Conservation (phyloP, 441 rosid species). For the Gossypium aridum region DNA sequence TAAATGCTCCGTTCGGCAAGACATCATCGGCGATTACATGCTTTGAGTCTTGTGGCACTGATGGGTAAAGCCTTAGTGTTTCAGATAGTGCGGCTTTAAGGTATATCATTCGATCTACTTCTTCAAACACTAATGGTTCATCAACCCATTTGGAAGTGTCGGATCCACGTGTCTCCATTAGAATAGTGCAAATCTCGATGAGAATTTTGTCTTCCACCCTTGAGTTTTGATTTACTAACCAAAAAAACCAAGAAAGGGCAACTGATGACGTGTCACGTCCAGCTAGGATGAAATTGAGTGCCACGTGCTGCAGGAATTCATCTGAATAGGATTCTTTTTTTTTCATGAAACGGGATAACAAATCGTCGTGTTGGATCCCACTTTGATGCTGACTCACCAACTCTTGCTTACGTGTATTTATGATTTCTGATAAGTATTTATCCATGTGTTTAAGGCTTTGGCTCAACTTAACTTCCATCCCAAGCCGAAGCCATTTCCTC, state of each 20-base stretch:
- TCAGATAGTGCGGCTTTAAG: constrained; percentile 77
- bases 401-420: constrained; percentile 60
- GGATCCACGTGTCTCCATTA: constrained; percentile 53
- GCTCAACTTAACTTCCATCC: constrained; percentile 54
- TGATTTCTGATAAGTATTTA: constrained; percentile 50
- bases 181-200: constrained; percentile 44
- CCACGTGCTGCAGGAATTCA: constrained; percentile 65
- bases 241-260: constrained; percentile 90
- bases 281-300: constrained; percentile 77
- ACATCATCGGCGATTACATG: constrained; percentile 56
- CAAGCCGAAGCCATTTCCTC: constrained; percentile 61
- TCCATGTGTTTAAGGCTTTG: constrained; percentile 54
- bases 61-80: constrained; percentile 70
- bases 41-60: constrained; percentile 83
- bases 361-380: constrained; percentile 46
- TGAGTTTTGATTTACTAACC: constrained; percentile 46
- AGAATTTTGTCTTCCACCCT: constrained; percentile 54
- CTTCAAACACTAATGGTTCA: constrained; percentile 62
- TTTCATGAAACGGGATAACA: constrained; percentile 75
- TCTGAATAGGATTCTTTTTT: constrained; percentile 72
- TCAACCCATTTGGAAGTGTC: constrained; percentile 40
- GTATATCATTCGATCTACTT: constrained; percentile 58
- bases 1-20: constrained; percentile 50
- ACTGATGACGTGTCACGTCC: constrained; percentile 89
- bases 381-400: constrained; percentile 26